Percentiles rank a stretch among this genome's conserved stretches.
Conservation (phyloP, 2,329 filamentous ascomycete genomes). For the Cercospora sp. region DNA sequence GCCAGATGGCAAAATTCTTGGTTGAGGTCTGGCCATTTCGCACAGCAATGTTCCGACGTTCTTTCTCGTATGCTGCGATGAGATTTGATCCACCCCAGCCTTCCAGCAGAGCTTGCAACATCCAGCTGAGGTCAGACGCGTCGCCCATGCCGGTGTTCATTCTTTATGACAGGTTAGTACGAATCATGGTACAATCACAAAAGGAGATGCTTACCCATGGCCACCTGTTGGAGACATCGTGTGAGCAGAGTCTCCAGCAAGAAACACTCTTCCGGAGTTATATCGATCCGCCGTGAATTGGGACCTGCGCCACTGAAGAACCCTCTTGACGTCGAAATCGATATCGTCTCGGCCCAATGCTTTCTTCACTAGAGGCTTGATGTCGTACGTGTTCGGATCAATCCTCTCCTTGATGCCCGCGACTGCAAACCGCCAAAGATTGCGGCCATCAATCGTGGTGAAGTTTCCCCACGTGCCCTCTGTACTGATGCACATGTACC, state of each 20-base stretch:
- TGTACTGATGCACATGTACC: slow-evolving; percentile 10
- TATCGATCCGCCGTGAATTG: slow-evolving; percentile 7
- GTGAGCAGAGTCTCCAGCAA: slow-evolving; percentile 41
- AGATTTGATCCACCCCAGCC: slow-evolving; percentile 27
- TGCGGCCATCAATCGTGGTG: slow-evolving; percentile 13
- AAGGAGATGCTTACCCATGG: slow-evolving; percentile 31
- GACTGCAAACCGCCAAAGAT: slow-evolving; percentile 7
- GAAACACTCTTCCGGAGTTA: slow-evolving; percentile 21
- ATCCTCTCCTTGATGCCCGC: slow-evolving; percentile 7
- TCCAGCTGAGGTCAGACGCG: slow-evolving; percentile 40
- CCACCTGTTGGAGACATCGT: slow-evolving; percentile 40
- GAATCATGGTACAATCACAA: background rate
- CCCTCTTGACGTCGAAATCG: background rate
- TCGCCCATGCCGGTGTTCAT: slow-evolving; percentile 43
- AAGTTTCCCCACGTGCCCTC: slow-evolving; percentile 13
- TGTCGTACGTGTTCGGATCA: slow-evolving; percentile 3
- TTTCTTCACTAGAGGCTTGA: slow-evolving; percentile 3
- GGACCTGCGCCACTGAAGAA: slow-evolving; percentile 10
- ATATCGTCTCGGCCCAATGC: slow-evolving; percentile 9
- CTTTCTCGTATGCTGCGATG: slow-evolving; percentile 33
- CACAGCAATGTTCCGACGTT: slow-evolving; percentile 35
- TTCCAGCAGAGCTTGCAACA: slow-evolving; percentile 31
- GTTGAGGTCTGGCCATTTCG: slow-evolving; percentile 9
- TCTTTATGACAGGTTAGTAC: background rate
- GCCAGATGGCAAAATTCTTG: slow-evolving; percentile 12